Evolutionary conservation across 179 eudicot genomes (phyloP).

Genomic region (Patellifolia procumbens): DNA sequence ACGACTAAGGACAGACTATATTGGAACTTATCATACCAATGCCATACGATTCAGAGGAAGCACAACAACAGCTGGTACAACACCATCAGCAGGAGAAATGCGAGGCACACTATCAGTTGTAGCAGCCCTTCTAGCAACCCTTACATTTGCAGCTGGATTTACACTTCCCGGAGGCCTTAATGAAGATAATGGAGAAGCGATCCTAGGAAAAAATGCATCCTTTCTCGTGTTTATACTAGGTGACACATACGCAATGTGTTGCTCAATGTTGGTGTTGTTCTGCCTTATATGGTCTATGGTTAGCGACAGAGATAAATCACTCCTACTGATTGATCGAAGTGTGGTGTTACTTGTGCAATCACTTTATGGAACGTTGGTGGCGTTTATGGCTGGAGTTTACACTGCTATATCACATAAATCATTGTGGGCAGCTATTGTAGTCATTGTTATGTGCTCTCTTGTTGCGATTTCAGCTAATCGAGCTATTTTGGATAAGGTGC

Average conservation of each 20-base stretch:
- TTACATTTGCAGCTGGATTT: slow-evolving; percentile 24
- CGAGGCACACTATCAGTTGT: slow-evolving; percentile 10
- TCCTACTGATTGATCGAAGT: slow-evolving; percentile 10
- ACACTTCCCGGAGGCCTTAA: slow-evolving; percentile 17
- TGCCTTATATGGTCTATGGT: slow-evolving; percentile 23
- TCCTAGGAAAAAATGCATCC: background rate
- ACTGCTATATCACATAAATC: background rate
- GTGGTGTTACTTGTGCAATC: background rate
- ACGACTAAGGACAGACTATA: background rate
- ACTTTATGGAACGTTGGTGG: slow-evolving; percentile 4
- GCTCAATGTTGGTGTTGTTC: slow-evolving; percentile 11
- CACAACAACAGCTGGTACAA: background rate
- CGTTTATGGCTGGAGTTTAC: slow-evolving; percentile 13
- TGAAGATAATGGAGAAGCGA: background rate
- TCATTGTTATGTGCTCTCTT: slow-evolving; percentile 12
- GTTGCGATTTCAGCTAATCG: background rate
- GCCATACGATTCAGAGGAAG: background rate
- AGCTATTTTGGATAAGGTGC: background rate
- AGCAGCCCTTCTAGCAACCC: slow-evolving; percentile 18
- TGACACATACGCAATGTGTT: slow-evolving; percentile 4
- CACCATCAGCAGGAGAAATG: slow-evolving; percentile 2
- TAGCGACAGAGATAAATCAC: background rate
- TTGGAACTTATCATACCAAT: background rate
- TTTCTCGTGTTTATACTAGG: slow-evolving; percentile 8
- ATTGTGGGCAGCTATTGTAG: background rate